Evolutionary conservation across 768 basidiomycete genomes (phyloP).

Genomic region (Lactifluus piperatus): DNA sequence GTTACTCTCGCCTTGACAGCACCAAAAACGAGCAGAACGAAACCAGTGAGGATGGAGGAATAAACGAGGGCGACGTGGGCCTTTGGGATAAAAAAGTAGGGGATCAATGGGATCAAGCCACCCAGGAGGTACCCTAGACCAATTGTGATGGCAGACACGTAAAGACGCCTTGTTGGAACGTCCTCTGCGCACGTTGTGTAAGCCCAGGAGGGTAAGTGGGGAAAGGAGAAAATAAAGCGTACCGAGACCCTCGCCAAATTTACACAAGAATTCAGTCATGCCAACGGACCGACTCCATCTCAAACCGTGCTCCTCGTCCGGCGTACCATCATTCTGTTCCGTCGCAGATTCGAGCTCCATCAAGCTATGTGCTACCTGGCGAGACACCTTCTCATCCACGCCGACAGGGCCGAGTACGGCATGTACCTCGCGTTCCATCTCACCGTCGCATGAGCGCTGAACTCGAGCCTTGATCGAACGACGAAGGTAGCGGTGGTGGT

Average conservation of each 20-base stretch:
- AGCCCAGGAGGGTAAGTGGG: neutral
- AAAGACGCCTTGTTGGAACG: constrained; percentile 74
- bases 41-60: constrained; percentile 72
- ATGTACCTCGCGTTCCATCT: constrained; percentile 93
- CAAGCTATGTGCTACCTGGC: constrained; percentile 69
- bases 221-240: constrained; percentile 24
- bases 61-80: constrained; percentile 65
- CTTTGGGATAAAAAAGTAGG: constrained; percentile 79
- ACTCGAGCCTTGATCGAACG: constrained; percentile 74
- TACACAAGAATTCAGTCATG: constrained; percentile 86
- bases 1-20: constrained; percentile 84
- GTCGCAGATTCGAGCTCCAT: constrained; percentile 48
- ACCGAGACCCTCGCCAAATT: constrained; percentile 93
- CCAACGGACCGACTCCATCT: constrained; percentile 76
- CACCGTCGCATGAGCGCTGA: constrained; percentile 80
- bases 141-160: constrained; percentile 89
- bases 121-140: constrained; percentile 91
- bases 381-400: constrained; percentile 73
- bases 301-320: constrained; percentile 48
- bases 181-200: constrained; percentile 50
- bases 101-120: constrained; percentile 85
- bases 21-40: constrained; percentile 85
- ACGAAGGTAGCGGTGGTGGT: constrained; percentile 80
- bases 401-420: constrained; percentile 85
- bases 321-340: constrained; percentile 2